Evolutionary conservation across 2,329 filamentous ascomycete genomes (phyloP).

Genomic region (Fusarium abutilonis): DNA sequence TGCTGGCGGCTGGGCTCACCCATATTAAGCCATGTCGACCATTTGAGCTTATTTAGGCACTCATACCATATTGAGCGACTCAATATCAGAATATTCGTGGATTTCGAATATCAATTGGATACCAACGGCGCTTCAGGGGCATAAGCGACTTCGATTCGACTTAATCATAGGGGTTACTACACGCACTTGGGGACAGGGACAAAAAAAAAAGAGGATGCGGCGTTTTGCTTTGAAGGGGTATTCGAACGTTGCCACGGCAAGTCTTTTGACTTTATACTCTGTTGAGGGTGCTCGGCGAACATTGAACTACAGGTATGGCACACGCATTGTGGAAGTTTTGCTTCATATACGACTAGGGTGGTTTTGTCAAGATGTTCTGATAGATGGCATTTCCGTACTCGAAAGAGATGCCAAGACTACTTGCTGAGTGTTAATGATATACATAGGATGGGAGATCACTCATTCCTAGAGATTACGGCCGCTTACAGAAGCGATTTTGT

Average conservation of each 20-base stretch:
- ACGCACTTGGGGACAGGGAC: slow-evolving; percentile 26
- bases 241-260: slow-evolving; percentile 5
- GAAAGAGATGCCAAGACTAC: slow-evolving; percentile 22
- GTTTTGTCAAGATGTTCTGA: slow-evolving; percentile 35
- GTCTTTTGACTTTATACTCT: slow-evolving; percentile 15
- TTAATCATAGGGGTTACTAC: slow-evolving; percentile 28
- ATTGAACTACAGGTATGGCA: slow-evolving; percentile 26
- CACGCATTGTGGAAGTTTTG: slow-evolving; percentile 26
- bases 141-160: slow-evolving; percentile 35
- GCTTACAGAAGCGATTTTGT: slow-evolving; percentile 16
- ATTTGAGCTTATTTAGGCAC: slow-evolving; percentile 10
- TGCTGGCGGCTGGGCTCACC: slow-evolving; percentile 86
- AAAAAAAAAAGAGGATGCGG: slow-evolving; percentile 38
- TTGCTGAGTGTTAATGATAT: slow-evolving; percentile 37
- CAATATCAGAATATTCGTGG: slow-evolving; percentile 7
- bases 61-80: slow-evolving; percentile 2
- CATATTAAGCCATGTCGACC: slow-evolving; percentile 45
- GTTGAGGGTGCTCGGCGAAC: slow-evolving; percentile 21
- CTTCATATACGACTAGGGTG: slow-evolving; percentile 14
- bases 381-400: slow-evolving; percentile 38
- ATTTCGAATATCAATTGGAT: slow-evolving; percentile 15
- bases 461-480: slow-evolving; percentile 32
- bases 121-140: slow-evolving; percentile 25
- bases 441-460: slow-evolving; percentile 29
- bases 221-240: slow-evolving; percentile 42